A percentile compares a stretch with the other conserved stretches of the same genome.
These are phyloP conservation scores for Silene latifolia DNA, from an alignment of 148 eudicot genomes.

Conservation along the genomic window DNA sequence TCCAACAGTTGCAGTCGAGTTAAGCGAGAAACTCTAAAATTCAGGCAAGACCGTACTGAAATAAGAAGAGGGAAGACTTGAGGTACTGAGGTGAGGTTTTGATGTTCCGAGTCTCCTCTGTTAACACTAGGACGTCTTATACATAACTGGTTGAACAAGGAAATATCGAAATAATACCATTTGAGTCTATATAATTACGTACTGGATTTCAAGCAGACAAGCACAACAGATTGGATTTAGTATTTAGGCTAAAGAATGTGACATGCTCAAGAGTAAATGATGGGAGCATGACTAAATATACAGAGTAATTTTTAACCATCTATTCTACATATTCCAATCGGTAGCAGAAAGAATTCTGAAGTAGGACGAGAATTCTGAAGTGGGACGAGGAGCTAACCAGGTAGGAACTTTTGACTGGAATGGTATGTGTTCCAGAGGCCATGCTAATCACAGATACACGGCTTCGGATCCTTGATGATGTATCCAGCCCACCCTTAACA, in stretches of 20 bases:
- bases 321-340: not conserved
- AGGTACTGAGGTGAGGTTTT: too few species aligned
- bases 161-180: not conserved
- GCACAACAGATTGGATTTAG: not conserved
- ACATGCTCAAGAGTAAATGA: not conserved
- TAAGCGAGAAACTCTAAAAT: not conserved
- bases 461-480: slow-evolving; percentile 6
- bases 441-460: not conserved
- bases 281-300: slow-evolving; percentile 9
- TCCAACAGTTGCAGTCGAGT: slow-evolving; percentile 1
- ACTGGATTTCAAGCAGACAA: not conserved
- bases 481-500: not conserved
- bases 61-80: not conserved
- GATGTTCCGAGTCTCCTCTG: not conserved
- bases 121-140: not conserved
- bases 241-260: not conserved
- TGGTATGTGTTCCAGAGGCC: not conserved
- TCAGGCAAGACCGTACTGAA: not conserved
- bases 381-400: not conserved
- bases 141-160: not conserved
- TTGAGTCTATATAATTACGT: not conserved
- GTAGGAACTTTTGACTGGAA: not conserved
- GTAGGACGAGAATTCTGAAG: not conserved
- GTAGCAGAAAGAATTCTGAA: not conserved
- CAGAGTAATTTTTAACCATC: not conserved